Evolutionary conservation across 2,329 filamentous ascomycete genomes (phyloP), one percentile per base, ranked within the genome.

Genomic region (Apiospora arundinis): DNA sequence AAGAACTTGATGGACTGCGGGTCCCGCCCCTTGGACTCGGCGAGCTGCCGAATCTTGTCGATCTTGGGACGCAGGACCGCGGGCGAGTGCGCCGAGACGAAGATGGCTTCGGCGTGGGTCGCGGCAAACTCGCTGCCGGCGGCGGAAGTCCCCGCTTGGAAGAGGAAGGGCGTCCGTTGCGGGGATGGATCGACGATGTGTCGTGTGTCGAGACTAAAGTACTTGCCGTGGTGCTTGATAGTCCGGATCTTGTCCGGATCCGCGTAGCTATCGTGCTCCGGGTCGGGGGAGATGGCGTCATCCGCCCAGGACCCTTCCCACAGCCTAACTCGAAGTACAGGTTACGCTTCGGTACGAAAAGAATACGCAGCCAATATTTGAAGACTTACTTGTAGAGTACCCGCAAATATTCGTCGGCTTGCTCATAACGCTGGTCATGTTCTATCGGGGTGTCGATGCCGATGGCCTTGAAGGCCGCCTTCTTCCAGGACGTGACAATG

Each of bases 401-500:
- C 0, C 84, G 79, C 37, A 92, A 79, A 74, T 91, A 92, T 74
- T 92, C 90, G 70, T 91, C 89, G 0, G 89, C 90, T 74, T 90
- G 87, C 0, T 81, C 82, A 73, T 91, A 91, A 37, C 89, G 83
- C 76, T 91, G 85, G 56, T 92, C 90, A 73, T 91, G 90, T 70
- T 89, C 86, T 44, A 89, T 87, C 0, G 87, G 86, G 4, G 79
- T 86, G 16, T 90, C 86, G 1, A 90, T 76, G 0, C 89, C 89
- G 70, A 91, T 90, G 0, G 88, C 89, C 75, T 91, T 90, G 78
- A 90, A 90, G 0, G 89, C 89, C 0, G 87, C 84, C 75, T 91
- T 91, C 77, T 89, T 90, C 79, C 80, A 81, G 0, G 77, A 78
- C 16, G 76, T 78, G 73, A 92, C 90, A 25, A 92, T 91, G 73